These are phyloP conservation scores for Termitomyces sp. DNA, from an alignment of 768 basidiomycete species.

Conservation along the genomic window DNA sequence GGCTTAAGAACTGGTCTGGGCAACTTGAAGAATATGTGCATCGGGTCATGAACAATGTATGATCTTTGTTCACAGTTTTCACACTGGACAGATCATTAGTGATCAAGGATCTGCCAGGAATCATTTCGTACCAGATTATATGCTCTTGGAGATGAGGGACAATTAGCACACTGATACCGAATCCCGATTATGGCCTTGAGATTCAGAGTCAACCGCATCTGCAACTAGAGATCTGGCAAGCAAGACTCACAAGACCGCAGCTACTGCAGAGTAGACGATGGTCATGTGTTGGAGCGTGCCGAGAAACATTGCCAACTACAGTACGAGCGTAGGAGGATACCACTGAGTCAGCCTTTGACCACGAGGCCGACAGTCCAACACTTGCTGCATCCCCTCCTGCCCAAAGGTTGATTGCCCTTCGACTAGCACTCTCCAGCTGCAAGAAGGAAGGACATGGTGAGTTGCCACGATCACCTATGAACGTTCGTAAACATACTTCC, in stretches of 20 bases:
- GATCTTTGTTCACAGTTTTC: constrained; percentile 72
- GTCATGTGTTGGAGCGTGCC: constrained; percentile 32
- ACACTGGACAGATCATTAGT: constrained; percentile 47
- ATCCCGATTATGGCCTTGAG: constrained; percentile 66
- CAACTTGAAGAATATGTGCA: constrained; percentile 86
- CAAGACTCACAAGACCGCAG: constrained; percentile 50
- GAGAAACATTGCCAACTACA: constrained; percentile 48
- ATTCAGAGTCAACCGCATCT: background rate
- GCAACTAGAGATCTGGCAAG: background rate
- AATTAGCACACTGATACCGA: constrained; percentile 88
- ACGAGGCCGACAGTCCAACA: constrained; percentile 37
- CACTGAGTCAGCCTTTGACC: constrained; percentile 52
- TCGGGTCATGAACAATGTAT: constrained; percentile 74
- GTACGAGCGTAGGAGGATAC: constrained; percentile 63
- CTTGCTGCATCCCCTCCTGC: constrained; percentile 66
- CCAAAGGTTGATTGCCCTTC: constrained; percentile 72
- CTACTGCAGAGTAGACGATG: constrained; percentile 58
- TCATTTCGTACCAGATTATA: constrained; percentile 67
- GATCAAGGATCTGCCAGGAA: background rate
- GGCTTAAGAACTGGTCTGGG: constrained; percentile 67
- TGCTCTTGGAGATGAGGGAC: constrained; percentile 63
- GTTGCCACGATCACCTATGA: background rate
- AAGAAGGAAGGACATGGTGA: background rate
- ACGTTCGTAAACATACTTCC: constrained; percentile 39
- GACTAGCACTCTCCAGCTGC: constrained; percentile 62